These are phyloP conservation scores for Vaccinium vitisidaea DNA, from an alignment of 148 eudicot species.

Conservation along the genomic window DNA sequence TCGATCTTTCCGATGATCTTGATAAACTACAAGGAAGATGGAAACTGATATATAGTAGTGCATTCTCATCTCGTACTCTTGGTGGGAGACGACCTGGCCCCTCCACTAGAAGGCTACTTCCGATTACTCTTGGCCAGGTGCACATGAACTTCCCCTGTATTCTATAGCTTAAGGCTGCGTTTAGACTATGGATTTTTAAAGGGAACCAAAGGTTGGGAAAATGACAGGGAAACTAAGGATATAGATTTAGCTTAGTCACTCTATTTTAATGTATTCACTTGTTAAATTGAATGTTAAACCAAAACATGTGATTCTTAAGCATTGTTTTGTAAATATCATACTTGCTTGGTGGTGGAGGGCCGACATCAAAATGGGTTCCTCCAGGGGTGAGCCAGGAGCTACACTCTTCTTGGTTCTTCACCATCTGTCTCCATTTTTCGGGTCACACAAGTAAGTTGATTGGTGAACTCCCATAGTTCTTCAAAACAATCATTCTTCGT, in stretches of 20 bases:
- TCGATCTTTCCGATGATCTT: constrained; percentile 62
- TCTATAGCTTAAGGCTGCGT: neutral
- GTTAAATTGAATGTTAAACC: neutral
- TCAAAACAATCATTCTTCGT: neutral
- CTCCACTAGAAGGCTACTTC: constrained; percentile 81
- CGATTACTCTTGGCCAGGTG: constrained; percentile 95
- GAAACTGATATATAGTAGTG: constrained; percentile 93
- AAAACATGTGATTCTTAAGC: neutral
- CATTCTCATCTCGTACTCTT: constrained; percentile 91
- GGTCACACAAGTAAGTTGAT: neutral
- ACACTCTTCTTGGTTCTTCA: neutral
- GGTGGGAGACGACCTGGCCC: constrained; percentile 98
- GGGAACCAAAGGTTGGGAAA: neutral
- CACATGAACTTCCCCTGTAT: constrained; percentile 5
- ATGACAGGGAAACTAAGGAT: neutral
- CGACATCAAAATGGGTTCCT: constrained; percentile 5
- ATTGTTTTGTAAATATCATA: neutral
- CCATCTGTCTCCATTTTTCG: neutral
- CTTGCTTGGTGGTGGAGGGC: neutral
- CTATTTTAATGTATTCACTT: neutral
- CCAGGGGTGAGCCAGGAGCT: neutral
- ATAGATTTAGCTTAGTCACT: neutral
- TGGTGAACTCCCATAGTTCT: neutral
- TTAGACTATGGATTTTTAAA: neutral
- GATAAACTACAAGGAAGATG: constrained; percentile 91